Conservation (phyloP, 1,284 basidiomycete species). For the Malassezia furfur region DNA sequence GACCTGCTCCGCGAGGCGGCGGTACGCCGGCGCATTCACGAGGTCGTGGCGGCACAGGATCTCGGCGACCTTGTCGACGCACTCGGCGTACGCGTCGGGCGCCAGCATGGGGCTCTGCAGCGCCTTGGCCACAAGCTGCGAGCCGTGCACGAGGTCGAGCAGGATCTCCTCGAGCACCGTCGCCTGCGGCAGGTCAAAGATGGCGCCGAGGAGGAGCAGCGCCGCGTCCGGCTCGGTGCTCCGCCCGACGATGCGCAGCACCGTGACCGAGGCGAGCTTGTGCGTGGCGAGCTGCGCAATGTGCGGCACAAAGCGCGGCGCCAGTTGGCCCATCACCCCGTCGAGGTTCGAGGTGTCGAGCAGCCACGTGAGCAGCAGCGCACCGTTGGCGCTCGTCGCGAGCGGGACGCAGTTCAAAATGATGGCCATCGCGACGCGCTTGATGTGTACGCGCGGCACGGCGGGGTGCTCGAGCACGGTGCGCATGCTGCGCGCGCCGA, state of each 20-base stretch:
- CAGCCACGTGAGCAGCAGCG: conserved; percentile 88
- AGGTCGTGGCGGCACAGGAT: conserved; percentile 34
- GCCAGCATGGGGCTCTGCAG: conserved; percentile 64
- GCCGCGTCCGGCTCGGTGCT: conserved; percentile 43
- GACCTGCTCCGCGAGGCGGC: conserved; percentile 82
- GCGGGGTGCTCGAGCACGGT: conserved; percentile 85
- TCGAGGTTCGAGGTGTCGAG: conserved; percentile 86
- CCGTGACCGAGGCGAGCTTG: conserved; percentile 87
- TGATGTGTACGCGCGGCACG: conserved; percentile 54
- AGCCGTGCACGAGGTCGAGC: conserved; percentile 60
- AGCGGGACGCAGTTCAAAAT: conserved; percentile 95
- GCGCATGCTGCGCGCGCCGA: conserved; percentile 93
- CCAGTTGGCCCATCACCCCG: conserved; percentile 80
- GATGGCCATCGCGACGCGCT: conserved; percentile 84
- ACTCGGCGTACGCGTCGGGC: conserved; percentile 58
- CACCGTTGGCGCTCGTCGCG: conserved; percentile 94
- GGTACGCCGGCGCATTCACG: conserved; percentile 56
- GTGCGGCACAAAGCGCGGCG: conserved; percentile 89
- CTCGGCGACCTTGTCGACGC: conserved; percentile 55
- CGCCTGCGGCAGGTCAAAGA: conserved; percentile 59
- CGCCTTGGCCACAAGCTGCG: conserved; percentile 65
- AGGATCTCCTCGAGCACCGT: conserved; percentile 85
- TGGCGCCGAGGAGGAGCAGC: conserved; percentile 36
- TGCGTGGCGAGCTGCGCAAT: conserved; percentile 93
- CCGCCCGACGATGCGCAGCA: conserved; percentile 58